Base-by-base conservation (phyloP, 306 rosid species). In the Inga oerstediana region DNA sequence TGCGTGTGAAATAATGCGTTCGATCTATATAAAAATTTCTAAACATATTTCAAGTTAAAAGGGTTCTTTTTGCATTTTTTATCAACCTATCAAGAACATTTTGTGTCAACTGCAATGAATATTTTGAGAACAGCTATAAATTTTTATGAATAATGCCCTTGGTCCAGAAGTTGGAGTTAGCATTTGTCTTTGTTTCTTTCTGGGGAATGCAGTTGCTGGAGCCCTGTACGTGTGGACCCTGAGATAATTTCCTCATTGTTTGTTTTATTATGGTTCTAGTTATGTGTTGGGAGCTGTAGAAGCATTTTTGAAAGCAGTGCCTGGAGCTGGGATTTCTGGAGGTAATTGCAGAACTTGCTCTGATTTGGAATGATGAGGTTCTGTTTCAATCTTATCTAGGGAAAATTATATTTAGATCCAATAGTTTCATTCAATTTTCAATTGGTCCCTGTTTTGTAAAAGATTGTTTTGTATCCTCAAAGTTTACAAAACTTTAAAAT, bases 311-410 rank as follows among this genome's bases (percentile, higher is more conserved):
- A 32, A 32, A 32, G 34, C 34, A 32, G 34, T 32, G 34, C 34
- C 99, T 52, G 49, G 89, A 78, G 99, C 99, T 87, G 97, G 98
- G 73, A 90, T 96, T 68, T 96, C 92, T 87, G 84, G 89, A 92
- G 99, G 99, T 96, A 89, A 87, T 45, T 78, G 32, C 74, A 17
- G 32, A 19, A 39, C 39, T 69, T 69, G 15, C 15, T 37, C 39
- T 44, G 48, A 69, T 71, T 67, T 74, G 65, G 44, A 72, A 32
- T 74, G 64, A 80, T 70, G 62, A 74, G 49, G 19, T 49, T 71
- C 61, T 22, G 59, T 43, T 56, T 24, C 39, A 68, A 24, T 56
- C 22, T 70, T 34, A 24, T 24, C 27, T 24, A 24, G 27, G 27
- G 27, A 24, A 24, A 24, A 24, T 24, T 24, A 24, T 24, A 24